phyloP scores from a whole-genome alignment of 2,329 filamentous ascomycete species.

The Alternaria alternata region DNA sequence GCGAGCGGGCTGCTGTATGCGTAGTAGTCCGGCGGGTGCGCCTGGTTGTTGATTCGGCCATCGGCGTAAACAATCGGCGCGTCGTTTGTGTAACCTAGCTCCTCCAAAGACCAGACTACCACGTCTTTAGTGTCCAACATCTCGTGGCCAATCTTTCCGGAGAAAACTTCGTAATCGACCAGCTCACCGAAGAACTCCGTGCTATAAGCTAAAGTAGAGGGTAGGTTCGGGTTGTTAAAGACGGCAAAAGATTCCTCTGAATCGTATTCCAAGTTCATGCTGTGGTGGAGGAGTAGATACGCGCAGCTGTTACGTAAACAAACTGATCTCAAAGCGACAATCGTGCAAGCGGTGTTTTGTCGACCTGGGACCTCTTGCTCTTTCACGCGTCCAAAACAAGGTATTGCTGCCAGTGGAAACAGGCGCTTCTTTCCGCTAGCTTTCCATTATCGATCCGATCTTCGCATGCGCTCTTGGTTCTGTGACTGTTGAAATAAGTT shows the following conservation, averaged over 20 bases:
- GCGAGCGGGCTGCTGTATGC: slow-evolving; percentile 1
- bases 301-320: neutral
- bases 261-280: neutral
- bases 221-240: neutral
- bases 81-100: slow-evolving; percentile 8
- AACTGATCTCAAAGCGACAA: slow-evolving; percentile 1
- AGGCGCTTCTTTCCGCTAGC: neutral
- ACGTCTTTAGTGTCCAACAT: neutral
- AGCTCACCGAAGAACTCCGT: neutral
- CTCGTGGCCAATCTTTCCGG: neutral
- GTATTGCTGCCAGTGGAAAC: neutral
- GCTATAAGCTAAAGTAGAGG: neutral
- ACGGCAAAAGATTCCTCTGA: neutral
- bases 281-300: neutral
- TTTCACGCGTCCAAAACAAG: neutral
- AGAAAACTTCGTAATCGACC: neutral
- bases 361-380: neutral
- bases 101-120: slow-evolving; percentile 4
- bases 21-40: slow-evolving; percentile 18
- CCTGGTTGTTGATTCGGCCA: slow-evolving; percentile 13
- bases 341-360: slow-evolving; percentile 18
- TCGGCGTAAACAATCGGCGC: slow-evolving; percentile 4
- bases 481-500: neutral
- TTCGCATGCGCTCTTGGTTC: neutral
- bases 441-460: neutral